Conservation (phyloP, 2,329 filamentous ascomycete species). For the Talaromyces sp. region DNA sequence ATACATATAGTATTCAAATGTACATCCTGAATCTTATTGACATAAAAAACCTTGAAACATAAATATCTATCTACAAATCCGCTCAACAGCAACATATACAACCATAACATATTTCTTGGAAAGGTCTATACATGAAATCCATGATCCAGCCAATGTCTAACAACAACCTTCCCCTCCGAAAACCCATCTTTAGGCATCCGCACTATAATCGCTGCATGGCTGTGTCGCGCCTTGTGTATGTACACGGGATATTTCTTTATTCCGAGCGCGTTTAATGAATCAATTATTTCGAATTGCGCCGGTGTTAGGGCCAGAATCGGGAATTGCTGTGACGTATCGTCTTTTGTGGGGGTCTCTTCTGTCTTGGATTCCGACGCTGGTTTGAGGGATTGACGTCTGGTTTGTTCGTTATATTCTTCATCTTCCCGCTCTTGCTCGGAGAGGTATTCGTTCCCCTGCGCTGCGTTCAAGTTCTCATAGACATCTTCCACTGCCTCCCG, state of each 20-base stretch:
- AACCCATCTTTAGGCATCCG: slow-evolving; percentile 63
- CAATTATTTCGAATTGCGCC: slow-evolving; percentile 80
- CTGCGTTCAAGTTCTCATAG: slow-evolving; percentile 66
- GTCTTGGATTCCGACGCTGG: not conserved
- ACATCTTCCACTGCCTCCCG: slow-evolving; percentile 71
- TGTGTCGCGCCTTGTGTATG: slow-evolving; percentile 63
- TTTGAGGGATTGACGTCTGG: not conserved
- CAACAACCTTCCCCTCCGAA: slow-evolving; percentile 69
- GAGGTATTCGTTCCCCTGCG: slow-evolving; percentile 67
- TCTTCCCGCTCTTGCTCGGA: slow-evolving; percentile 42
- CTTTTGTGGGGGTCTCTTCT: not conserved
- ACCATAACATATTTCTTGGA: too few species aligned
- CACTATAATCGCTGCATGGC: slow-evolving; percentile 86
- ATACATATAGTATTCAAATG: too few species aligned
- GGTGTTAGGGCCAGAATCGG: slow-evolving; percentile 73
- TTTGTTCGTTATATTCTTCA: slow-evolving; percentile 41
- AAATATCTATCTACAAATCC: not conserved
- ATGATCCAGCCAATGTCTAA: slow-evolving; percentile 73
- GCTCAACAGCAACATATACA: too few species aligned
- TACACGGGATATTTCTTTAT: slow-evolving; percentile 54
- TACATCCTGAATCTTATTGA: too few species aligned
- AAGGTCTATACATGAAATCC: slow-evolving; percentile 53
- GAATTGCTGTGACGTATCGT: slow-evolving; percentile 40
- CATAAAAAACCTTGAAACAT: too few species aligned
- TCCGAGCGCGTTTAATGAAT: slow-evolving; percentile 62